A percentile compares a stretch with the other conserved stretches of the same genome.
phyloP scores from a whole-genome alignment of 2,329 filamentous ascomycete genomes.

The Macrophomina tecta region DNA sequence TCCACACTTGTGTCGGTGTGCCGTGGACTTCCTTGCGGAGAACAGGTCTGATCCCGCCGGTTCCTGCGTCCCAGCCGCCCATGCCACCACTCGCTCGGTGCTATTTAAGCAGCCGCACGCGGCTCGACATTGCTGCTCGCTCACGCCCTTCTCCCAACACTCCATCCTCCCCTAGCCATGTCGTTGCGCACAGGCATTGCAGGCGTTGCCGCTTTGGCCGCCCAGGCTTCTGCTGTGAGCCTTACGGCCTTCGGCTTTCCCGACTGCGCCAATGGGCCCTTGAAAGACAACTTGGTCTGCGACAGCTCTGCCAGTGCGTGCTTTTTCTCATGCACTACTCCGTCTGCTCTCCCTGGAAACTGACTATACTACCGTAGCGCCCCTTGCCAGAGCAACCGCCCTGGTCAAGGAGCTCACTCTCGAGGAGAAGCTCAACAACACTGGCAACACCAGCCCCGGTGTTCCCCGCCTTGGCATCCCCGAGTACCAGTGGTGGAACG shows the following conservation, averaged over 20 bases:
- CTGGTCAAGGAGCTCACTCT: conserved; percentile 59
- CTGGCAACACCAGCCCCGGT: conserved; percentile 56
- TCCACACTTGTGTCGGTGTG: conserved; percentile 17
- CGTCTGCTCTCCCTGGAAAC: not conserved
- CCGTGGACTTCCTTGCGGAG: not conserved
- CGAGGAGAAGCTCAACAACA: conserved; percentile 59
- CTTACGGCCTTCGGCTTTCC: conserved; percentile 47
- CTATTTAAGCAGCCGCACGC: conserved; percentile 8
- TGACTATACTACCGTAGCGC: conserved; percentile 25
- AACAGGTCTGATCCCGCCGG: not conserved
- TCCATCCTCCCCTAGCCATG: conserved; percentile 56
- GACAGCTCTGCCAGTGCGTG: conserved; percentile 48
- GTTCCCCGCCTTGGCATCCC: conserved; percentile 63
- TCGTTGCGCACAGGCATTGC: conserved; percentile 16
- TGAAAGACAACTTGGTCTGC: conserved; percentile 59
- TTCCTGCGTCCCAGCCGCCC: too few relatives aligned
- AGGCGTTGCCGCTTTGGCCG: conserved; percentile 10
- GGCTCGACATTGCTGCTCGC: conserved; percentile 48
- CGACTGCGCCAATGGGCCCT: conserved; percentile 58
- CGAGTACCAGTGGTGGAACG: conserved; percentile 66
- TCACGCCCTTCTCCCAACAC: conserved; percentile 39
- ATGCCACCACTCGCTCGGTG: not conserved
- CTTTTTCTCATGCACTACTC: not conserved
- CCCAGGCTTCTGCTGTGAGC: conserved; percentile 3
- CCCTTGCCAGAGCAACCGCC: conserved; percentile 52